These are phyloP conservation scores for Kewa caespitosa DNA, from an alignment of 179 eudicot genomes.

Conservation along the genomic window DNA sequence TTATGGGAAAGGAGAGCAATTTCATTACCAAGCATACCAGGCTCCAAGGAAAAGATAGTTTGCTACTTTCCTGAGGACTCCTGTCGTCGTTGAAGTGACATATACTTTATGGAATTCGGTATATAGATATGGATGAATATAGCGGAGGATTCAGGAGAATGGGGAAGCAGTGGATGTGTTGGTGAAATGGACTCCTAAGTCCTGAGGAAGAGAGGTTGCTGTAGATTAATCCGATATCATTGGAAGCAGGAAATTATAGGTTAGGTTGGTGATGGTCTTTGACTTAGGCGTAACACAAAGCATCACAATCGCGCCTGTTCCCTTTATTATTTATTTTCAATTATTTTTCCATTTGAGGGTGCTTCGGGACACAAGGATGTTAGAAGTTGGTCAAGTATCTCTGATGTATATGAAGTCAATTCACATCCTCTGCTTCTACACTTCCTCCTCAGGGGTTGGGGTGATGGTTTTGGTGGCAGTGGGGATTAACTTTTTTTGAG, in stretches of 20 bases:
- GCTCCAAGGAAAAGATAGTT: neutral
- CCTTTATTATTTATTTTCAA: too few relatives aligned
- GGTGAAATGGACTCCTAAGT: too few relatives aligned
- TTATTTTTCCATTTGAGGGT: too few relatives aligned
- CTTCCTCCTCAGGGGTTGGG: too few relatives aligned
- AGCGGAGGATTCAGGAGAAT: neutral
- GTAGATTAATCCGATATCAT: too few relatives aligned
- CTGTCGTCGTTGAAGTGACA: neutral
- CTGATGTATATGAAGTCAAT: neutral
- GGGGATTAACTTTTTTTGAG: too few relatives aligned
- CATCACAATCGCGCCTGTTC: neutral
- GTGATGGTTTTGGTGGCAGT: neutral
- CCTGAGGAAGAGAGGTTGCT: too few relatives aligned
- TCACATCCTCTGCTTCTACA: neutral
- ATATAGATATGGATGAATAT: neutral
- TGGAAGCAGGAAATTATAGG: too few relatives aligned
- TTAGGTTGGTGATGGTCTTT: too few relatives aligned
- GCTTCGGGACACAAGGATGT: too few relatives aligned
- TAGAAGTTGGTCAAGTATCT: neutral
- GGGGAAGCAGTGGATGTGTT: too few relatives aligned
- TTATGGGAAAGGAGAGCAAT: neutral
- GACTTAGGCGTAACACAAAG: neutral
- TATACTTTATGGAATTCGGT: too few relatives aligned
- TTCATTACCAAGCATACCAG: neutral
- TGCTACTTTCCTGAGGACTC: neutral